Evolutionary conservation across 169 alveolate genomes (phyloP), one percentile per base, ranked within the genome.

Genomic region (Plasmodium fragile): DNA sequence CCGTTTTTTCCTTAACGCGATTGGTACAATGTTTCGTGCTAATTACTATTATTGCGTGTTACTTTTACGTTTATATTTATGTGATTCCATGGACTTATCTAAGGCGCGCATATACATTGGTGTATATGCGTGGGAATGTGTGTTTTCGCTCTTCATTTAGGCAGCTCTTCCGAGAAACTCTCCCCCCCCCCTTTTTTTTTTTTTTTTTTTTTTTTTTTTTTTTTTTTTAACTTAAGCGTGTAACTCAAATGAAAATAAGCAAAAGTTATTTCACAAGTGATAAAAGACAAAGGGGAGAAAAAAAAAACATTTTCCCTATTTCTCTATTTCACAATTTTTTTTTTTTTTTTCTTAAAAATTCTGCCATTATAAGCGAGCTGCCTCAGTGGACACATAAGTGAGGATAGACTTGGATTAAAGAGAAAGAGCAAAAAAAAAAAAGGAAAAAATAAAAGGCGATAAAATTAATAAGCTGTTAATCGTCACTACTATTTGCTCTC

Each of bases 271-370:
- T 6, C 71, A 22, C 30, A 39, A 34, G 39, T 77, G 18, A 36
- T 77, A 77, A 22, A 77, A 77, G 83, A 77, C 83, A 77, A 77
- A 77, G 52, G 43, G 65, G 65, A 18, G 36, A 77, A 77, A 77
- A 77, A 77, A 77, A 36, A 32, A 7, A 18, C 16, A 75, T 18
- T 22, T 22, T 22, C 11, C 11, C 28, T 7, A 65, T 18, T 5
- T 65, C 1, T 65, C 34, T 65, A 22, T 18, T 65, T 65, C 34
- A 18, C 28, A 41, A n/a, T 77, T 34, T 77, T 34, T 77, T 77
- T 77, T 77, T 77, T 77, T 77, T 28, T 28, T 41, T 22, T 28
- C 52, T 77, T 77, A n/a, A 34, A 77, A 77, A 41, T 11, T 41
- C n/a, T 77, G 71, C 30, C 34, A 77, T 41, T 77, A 77, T 77